Evolutionary conservation across 2,329 filamentous ascomycete genomes (phyloP).

Genomic region (Dothideomycetidae sp.): DNA sequence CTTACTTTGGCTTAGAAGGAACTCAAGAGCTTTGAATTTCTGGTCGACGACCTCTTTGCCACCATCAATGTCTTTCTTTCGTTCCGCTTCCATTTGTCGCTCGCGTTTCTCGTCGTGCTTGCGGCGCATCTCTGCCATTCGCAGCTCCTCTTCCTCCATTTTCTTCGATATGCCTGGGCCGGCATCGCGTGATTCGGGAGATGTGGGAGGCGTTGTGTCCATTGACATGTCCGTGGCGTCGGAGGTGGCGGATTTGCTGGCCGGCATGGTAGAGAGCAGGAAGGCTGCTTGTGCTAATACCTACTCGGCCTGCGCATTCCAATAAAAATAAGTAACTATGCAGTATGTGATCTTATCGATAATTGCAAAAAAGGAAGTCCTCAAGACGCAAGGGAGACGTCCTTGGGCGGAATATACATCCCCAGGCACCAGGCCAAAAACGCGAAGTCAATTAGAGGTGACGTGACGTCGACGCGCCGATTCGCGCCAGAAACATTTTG

Average conservation of each 20-base stretch:
- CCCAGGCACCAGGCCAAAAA: slow-evolving; percentile 1
- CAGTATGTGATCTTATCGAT: neutral
- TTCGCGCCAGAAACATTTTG: slow-evolving; percentile 1
- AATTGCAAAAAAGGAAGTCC: slow-evolving; percentile 1
- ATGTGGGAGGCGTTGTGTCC: slow-evolving; percentile 22
- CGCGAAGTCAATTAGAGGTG: slow-evolving; percentile 3
- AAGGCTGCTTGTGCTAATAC: neutral
- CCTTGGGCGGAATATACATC: too few relatives aligned
- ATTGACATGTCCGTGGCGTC: slow-evolving; percentile 10
- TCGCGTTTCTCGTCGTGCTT: slow-evolving; percentile 33
- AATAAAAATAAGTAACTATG: neutral
- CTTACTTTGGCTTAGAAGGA: slow-evolving; percentile 39
- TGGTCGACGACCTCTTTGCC: slow-evolving; percentile 32
- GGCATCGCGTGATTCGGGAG: slow-evolving; percentile 17
- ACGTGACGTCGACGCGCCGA: slow-evolving; percentile 7
- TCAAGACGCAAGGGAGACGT: too few relatives aligned
- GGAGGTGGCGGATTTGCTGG: neutral
- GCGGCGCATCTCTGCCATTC: slow-evolving; percentile 29
- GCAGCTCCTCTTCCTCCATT: slow-evolving; percentile 33
- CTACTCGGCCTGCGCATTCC: neutral
- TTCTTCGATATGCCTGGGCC: slow-evolving; percentile 23
- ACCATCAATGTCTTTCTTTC: slow-evolving; percentile 32
- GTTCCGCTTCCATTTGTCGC: slow-evolving; percentile 29
- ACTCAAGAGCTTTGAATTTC: slow-evolving; percentile 39
- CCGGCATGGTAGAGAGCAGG: slow-evolving; percentile 3